Conservation (phyloP, 495 filamentous ascomycete species). For the Lasiosphaeriaceae sp. region DNA sequence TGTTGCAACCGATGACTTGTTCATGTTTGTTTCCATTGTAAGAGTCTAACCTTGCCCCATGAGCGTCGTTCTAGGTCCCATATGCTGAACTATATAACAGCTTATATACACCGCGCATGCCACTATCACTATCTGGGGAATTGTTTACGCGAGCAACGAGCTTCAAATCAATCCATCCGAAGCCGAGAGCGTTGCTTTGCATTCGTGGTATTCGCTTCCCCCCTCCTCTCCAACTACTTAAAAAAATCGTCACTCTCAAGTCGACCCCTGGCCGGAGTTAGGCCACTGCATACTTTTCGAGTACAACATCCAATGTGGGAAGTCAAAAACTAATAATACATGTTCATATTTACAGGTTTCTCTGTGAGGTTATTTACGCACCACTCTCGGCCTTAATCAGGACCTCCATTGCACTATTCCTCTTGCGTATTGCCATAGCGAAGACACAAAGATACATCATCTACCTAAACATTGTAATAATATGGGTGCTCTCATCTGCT, state of each 20-base stretch:
- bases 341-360: slow-evolving; percentile 2
- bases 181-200: slow-evolving; percentile 14
- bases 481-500: slow-evolving; percentile 22
- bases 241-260: too few species aligned
- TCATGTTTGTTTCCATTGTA: slow-evolving; percentile 27
- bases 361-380: slow-evolving; percentile 33
- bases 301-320: too few species aligned
- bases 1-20: slow-evolving; percentile 22
- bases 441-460: slow-evolving; percentile 33
- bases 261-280: too few species aligned
- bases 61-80: neutral
- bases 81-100: slow-evolving; percentile 4
- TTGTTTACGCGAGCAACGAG: slow-evolving; percentile 7
- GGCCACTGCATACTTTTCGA: too few species aligned
- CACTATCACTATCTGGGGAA: slow-evolving; percentile 17
- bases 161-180: neutral
- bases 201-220: slow-evolving; percentile 11
- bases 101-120: slow-evolving; percentile 16
- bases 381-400: slow-evolving; percentile 34
- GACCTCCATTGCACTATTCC: slow-evolving; percentile 38
- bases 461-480: slow-evolving; percentile 22
- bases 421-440: slow-evolving; percentile 32
- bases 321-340: too few species aligned
- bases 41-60: neutral
- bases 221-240: too few species aligned